Evolutionary conservation across 768 basidiomycete genomes (phyloP), one percentile per base, ranked within the genome.

Genomic region (Lactarius pseudohatsudake): DNA sequence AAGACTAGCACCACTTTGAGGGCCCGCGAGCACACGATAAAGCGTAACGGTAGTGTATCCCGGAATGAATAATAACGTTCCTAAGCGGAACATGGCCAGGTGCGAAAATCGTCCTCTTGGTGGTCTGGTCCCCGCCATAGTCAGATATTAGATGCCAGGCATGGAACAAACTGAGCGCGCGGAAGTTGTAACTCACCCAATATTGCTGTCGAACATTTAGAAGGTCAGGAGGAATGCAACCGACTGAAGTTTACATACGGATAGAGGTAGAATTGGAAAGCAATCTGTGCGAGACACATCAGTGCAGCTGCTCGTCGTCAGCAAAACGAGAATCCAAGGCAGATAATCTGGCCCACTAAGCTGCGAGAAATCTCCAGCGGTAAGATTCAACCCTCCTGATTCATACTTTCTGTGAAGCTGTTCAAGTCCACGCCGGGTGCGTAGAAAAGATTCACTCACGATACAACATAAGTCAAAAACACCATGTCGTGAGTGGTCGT

Each of bases 261-360:
- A 81, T 94, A 94, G 41, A 93, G 82, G 73, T 92, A 87, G 74
- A 94, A 95, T 73, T 95, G 95, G 74, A 95, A 96, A 41, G 88
- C 86, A 59, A 97, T 91, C 76, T 96, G 94, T 67, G 88, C 91
- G n/a, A 94, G 81, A 76, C 93, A 95, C 95, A 97, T 96, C 64
- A 96, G 72, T 7, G 92, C 92, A 74, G 92, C 92, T 94, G 70
- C n/a, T n/a, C 64, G 50, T 62, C 54, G 69, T 69, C n/a, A 28
- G 58, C n/a, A 26, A 69, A 34, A 71, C 56, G 26, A 41, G n/a
- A 50, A 53, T 20, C 34, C 45, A 22, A n/a, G 57, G 22, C 11
- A 50, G 40, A 50, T 8, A 18, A 59, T 36, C n/a, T 4, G 43
- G 78, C 85, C 61, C 67, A 93, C 90, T 95, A n/a, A 98, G 84